phyloP scores from a whole-genome alignment of 441 rosid species.

The Bocquillonia castaneifolia region DNA sequence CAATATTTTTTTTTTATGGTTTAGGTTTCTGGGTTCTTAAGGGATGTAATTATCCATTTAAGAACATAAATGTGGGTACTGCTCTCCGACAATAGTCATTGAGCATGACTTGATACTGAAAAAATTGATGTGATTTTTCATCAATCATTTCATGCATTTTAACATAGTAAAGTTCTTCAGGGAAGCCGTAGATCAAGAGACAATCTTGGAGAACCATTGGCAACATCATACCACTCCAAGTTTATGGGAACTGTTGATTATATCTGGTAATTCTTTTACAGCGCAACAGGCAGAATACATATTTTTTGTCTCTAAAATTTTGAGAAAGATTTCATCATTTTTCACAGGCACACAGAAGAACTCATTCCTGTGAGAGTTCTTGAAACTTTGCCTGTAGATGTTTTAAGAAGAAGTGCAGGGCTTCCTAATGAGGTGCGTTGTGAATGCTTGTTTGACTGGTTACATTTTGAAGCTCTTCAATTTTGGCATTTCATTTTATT shows the following conservation, averaged over 20 bases:
- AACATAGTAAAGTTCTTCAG: slow-evolving; percentile 38
- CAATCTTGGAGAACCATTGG: slow-evolving; percentile 72
- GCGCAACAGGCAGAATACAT: neutral
- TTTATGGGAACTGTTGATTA: slow-evolving; percentile 92
- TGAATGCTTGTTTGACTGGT: slow-evolving; percentile 11
- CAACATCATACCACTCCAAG: slow-evolving; percentile 75
- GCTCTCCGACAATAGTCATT: neutral
- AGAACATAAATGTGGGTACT: neutral
- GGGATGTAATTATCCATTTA: neutral
- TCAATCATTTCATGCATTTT: neutral
- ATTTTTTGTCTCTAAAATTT: slow-evolving; percentile 2
- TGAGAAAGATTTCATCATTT: slow-evolving; percentile 23
- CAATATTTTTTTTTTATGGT: neutral
- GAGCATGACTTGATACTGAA: no score
- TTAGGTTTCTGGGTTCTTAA: neutral
- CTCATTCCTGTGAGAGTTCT: slow-evolving; percentile 85
- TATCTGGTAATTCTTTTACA: slow-evolving; percentile 39
- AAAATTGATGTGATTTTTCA: neutral
- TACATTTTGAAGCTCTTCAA: neutral
- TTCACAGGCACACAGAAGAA: slow-evolving; percentile 67
- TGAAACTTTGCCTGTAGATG: slow-evolving; percentile 70
- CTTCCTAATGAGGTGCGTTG: slow-evolving; percentile 72
- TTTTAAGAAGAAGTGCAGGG: slow-evolving; percentile 58
- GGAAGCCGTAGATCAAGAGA: slow-evolving; percentile 57
- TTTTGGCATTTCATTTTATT: neutral